Evolutionary conservation across 164 flowering plant species (phyloP).

Genomic region (Umbellularia californica): DNA sequence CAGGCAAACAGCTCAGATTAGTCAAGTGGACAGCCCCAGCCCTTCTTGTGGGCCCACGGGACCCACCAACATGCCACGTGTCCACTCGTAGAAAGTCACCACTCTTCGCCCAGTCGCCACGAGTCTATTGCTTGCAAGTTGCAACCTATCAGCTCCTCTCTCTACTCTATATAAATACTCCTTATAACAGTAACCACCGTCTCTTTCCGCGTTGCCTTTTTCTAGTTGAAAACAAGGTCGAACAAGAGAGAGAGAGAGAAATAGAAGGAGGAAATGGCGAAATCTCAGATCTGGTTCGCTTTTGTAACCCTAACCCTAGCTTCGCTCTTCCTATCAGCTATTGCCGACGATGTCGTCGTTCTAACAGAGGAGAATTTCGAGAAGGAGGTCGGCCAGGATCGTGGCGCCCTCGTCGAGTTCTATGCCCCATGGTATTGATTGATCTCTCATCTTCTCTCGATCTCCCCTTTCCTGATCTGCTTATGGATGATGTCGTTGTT

Average conservation of each 20-base stretch:
- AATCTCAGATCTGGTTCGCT: conserved; percentile 47
- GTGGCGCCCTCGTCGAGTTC: conserved; percentile 91
- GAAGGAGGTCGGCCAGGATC: conserved; percentile 80
- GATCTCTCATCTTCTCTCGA: not conserved
- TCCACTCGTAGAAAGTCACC: too few relatives aligned
- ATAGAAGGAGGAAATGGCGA: conserved; percentile 29
- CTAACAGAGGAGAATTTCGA: conserved; percentile 62
- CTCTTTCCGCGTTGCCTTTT: too few relatives aligned
- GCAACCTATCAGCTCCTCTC: too few relatives aligned
- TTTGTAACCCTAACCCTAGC: conserved; percentile 36
- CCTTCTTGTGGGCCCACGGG: too few relatives aligned
- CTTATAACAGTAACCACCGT: not conserved
- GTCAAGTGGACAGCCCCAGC: too few relatives aligned
- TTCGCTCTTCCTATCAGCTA: conserved; percentile 26
- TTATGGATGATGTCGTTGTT: not conserved
- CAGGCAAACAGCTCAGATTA: too few relatives aligned
- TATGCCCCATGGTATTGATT: conserved; percentile 85
- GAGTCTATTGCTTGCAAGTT: too few relatives aligned
- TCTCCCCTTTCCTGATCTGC: not conserved
- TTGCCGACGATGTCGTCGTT: conserved; percentile 50
- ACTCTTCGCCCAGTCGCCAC: too few relatives aligned
- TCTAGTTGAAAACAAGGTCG: not conserved
- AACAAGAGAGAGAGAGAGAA: not conserved
- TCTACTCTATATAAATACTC: too few relatives aligned
- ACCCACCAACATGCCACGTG: too few relatives aligned